Evolutionary conservation across 2,329 filamentous ascomycete species (phyloP).

Genomic region (Pyrenochaeta sp.): DNA sequence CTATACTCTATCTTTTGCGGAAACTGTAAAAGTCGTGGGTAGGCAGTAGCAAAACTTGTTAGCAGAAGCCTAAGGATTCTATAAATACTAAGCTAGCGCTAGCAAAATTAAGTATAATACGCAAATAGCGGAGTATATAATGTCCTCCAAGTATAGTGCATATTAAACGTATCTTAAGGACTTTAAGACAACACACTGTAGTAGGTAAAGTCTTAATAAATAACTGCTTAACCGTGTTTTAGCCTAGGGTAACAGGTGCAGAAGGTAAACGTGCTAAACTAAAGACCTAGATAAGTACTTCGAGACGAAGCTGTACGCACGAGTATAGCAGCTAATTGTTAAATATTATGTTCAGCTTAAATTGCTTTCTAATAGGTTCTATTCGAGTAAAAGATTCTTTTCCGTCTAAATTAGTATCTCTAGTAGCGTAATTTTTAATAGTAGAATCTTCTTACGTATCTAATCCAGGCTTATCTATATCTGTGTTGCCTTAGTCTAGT

Average conservation of each 20-base stretch:
- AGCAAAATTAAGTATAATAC: not conserved
- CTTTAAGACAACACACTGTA: not conserved
- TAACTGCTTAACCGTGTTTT: not conserved
- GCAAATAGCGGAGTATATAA: not conserved
- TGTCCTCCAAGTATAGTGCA: not conserved
- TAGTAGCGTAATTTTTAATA: not conserved
- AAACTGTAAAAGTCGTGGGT: not conserved
- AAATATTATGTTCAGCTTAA: not conserved
- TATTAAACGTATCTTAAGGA: not conserved
- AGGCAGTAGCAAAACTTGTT: not conserved
- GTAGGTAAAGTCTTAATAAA: not conserved
- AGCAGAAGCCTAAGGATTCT: not conserved
- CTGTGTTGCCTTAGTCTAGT: not conserved
- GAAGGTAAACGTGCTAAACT: not conserved
- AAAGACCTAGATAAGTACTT: not conserved
- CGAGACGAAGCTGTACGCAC: not conserved
- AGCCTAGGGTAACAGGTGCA: not conserved
- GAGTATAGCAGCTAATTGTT: not conserved
- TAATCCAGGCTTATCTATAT: not conserved
- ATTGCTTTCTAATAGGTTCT: not conserved
- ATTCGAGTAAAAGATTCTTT: not conserved
- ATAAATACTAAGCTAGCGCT: not conserved
- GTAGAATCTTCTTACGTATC: not conserved
- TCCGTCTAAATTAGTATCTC: not conserved
- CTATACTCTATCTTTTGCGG: not conserved